A percentile compares a stretch with the other conserved stretches of the same genome.
Conservation (phyloP, 495 filamentous ascomycete genomes). For the Saxophila tyrrhenica region DNA sequence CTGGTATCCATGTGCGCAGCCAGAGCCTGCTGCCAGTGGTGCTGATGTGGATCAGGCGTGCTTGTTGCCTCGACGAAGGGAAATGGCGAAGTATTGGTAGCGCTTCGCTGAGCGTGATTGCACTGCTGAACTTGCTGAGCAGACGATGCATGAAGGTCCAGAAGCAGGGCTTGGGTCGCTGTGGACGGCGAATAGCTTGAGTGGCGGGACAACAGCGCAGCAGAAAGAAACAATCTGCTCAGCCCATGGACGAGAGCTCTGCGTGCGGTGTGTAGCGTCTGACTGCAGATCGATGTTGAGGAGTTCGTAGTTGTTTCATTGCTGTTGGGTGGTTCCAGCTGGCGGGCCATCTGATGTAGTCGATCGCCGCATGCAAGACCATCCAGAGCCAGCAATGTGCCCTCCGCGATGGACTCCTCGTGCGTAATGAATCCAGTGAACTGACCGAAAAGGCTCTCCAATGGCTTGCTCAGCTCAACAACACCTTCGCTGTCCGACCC, state of each 20-base stretch:
- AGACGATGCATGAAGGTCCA: constrained; percentile 4
- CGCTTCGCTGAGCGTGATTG: not conserved
- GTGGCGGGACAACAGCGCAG: not conserved
- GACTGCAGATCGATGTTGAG: not conserved
- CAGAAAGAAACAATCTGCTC: not conserved
- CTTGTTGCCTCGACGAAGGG: not conserved
- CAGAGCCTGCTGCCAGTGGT: constrained; percentile 6
- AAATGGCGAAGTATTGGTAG: not conserved
- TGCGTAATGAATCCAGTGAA: not conserved
- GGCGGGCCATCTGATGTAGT: not conserved
- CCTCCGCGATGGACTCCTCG: not conserved
- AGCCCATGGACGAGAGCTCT: not conserved
- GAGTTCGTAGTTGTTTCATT: not conserved
- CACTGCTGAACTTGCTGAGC: not conserved
- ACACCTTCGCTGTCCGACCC: not conserved
- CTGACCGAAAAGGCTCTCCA: not conserved
- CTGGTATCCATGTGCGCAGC: not conserved
- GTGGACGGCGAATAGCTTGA: not conserved
- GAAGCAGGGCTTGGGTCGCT: not conserved
- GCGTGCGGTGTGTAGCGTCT: not conserved
- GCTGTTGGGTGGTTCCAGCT: not conserved
- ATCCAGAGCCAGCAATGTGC: constrained; percentile 3
- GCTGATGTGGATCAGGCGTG: not conserved
- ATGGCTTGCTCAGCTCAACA: constrained; percentile 29
- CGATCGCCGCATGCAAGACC: not conserved